Evolutionary conservation across 352 stramenopile species (phyloP).

Genomic region (Elongisporangium prolatum): DNA sequence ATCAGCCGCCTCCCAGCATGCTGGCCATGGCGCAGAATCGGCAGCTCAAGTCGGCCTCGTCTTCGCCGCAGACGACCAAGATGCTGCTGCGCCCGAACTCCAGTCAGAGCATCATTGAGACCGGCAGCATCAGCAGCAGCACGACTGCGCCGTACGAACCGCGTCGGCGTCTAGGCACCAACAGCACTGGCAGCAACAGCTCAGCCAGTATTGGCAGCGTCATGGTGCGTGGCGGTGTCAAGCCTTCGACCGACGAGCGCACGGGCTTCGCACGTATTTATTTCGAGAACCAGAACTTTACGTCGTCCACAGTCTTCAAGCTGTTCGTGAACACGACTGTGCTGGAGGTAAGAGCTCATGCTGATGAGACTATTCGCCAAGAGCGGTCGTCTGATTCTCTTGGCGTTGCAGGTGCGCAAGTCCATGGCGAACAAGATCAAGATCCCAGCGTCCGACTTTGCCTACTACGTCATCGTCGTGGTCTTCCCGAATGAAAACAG

Average conservation of each 20-base stretch:
- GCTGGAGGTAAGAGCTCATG: conserved; percentile 36
- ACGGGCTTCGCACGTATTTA: conserved; percentile 80
- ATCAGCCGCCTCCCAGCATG: not conserved
- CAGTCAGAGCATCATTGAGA: conserved; percentile 19
- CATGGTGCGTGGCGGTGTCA: conserved; percentile 16
- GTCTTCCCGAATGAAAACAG: conserved; percentile 62
- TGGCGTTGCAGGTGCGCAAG: conserved; percentile 29
- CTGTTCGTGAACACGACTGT: conserved; percentile 60
- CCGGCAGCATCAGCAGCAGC: conserved; percentile 10
- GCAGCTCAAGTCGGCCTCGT: not conserved
- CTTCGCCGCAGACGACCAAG: not conserved
- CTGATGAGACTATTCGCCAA: not conserved
- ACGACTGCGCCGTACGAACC: not conserved
- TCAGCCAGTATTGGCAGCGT: not conserved
- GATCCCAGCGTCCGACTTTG: conserved; percentile 53
- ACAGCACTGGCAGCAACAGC: not conserved
- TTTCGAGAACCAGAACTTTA: conserved; percentile 81
- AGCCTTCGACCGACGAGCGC: conserved; percentile 34
- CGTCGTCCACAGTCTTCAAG: conserved; percentile 80
- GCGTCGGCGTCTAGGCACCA: not conserved
- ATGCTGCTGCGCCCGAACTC: conserved; percentile 26
- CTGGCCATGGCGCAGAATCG: not conserved
- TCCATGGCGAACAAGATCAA: conserved; percentile 84
- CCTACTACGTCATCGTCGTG: conserved; percentile 76
- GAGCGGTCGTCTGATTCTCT: not conserved